A percentile compares a stretch with the other conserved stretches of the same genome.
phyloP scores from a whole-genome alignment of 495 filamentous ascomycete species.

The Aspergillus haitiensis region DNA sequence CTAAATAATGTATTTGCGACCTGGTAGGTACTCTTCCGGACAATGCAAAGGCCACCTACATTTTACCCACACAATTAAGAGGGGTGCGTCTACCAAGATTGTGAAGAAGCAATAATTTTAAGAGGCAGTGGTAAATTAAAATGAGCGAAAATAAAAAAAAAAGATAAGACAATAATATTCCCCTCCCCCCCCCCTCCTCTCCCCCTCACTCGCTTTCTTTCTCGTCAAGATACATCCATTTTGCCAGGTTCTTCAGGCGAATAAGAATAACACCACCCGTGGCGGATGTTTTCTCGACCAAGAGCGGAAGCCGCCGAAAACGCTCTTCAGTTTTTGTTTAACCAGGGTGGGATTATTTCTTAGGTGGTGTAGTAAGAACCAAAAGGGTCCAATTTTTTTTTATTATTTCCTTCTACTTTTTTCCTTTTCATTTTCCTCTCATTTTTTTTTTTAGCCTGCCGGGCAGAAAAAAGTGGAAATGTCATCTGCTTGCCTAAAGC shows the following conservation, averaged over 20 bases:
- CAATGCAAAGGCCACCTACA: not conserved
- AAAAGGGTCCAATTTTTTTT: constrained; percentile 8
- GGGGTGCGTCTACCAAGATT: constrained; percentile 1
- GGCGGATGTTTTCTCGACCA: constrained; percentile 19
- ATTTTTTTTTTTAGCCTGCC: not conserved
- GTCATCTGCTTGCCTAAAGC: not conserved
- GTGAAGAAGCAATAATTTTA: not conserved
- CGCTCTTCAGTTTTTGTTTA: constrained; percentile 13
- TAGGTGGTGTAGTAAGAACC: constrained; percentile 2
- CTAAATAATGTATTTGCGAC: no score
- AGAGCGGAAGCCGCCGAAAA: constrained; percentile 26
- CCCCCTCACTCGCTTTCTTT: not conserved
- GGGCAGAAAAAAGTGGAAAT: not conserved
- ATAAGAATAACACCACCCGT: not conserved
- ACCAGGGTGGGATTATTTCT: constrained; percentile 7
- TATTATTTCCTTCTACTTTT: constrained; percentile 1
- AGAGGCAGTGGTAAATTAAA: not conserved
- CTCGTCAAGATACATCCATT: not conserved
- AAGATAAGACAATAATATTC: not conserved
- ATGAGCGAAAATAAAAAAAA: not conserved
- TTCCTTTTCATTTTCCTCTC: constrained; percentile 1
- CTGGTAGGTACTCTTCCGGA: not conserved
- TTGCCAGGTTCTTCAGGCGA: not conserved
- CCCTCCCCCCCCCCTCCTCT: not conserved
- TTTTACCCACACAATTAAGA: constrained; percentile 4